Conservation (phyloP, 352 stramenopile species). For the Blastocystis sp. region DNA sequence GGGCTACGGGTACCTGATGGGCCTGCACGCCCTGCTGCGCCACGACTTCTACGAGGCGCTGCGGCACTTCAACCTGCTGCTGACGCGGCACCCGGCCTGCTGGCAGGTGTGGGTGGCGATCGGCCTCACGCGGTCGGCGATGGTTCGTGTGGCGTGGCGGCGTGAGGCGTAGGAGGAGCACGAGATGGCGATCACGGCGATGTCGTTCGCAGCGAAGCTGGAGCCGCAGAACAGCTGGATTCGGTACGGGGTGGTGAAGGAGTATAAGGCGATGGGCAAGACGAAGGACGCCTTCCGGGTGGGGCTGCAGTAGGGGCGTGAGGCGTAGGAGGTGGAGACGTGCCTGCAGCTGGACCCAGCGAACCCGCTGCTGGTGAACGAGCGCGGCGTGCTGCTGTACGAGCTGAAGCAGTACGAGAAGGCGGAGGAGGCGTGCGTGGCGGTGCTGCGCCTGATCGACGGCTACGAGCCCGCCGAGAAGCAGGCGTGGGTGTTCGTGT, state of each 20-base stretch:
- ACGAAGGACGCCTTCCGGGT: neutral
- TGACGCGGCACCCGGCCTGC: neutral
- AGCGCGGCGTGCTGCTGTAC: conserved; percentile 36
- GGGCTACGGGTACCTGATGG: neutral
- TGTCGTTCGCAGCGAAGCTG: conserved; percentile 18
- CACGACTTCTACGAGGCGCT: conserved; percentile 33
- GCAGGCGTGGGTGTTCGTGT: conserved; percentile 19
- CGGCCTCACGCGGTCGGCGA: conserved; percentile 4
- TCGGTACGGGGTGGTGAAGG: conserved; percentile 2
- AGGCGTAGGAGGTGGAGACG: neutral
- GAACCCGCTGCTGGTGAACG: conserved; percentile 30
- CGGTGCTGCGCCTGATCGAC: conserved; percentile 24
- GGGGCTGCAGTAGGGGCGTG: neutral
- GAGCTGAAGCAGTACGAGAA: conserved; percentile 10
- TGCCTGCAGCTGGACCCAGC: neutral
- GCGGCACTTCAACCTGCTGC: conserved; percentile 22
- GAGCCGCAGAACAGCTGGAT: neutral
- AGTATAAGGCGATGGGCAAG: conserved; percentile 35
- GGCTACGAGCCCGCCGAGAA: neutral
- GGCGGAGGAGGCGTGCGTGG: conserved; percentile 21
- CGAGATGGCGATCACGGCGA: conserved; percentile 54
- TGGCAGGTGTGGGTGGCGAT: conserved; percentile 8
- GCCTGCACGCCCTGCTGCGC: conserved; percentile 7
- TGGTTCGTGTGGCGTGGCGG: neutral
- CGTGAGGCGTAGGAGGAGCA: conserved; percentile 18